These are phyloP conservation scores for Populus ilicifolia DNA, from an alignment of 345 rosid species.

Conservation along the genomic window DNA sequence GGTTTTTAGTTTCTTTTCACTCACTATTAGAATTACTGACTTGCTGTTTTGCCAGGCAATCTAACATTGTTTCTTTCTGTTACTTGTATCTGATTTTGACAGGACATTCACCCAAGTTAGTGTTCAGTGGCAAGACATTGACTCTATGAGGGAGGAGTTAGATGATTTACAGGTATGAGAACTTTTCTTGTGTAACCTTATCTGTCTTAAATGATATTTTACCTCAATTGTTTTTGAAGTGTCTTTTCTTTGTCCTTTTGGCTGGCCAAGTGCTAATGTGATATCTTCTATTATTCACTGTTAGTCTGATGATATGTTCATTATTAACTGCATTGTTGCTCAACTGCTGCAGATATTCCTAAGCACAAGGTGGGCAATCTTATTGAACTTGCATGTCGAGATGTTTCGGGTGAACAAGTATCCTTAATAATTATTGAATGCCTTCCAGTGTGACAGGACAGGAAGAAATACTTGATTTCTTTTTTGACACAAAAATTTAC, in stretches of 20 bases:
- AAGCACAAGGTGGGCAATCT: constrained; percentile 98
- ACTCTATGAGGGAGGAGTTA: constrained; percentile 95
- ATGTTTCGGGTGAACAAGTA: constrained; percentile 99
- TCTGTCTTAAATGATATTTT: background rate
- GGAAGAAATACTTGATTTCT: background rate
- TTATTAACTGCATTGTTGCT: background rate
- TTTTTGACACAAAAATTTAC: background rate
- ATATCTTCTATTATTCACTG: background rate
- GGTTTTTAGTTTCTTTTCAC: background rate
- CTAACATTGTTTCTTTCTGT: background rate
- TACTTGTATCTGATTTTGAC: constrained; percentile 11
- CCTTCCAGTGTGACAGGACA: background rate
- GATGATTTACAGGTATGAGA: constrained; percentile 85
- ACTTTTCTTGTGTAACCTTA: background rate
- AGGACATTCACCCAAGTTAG: constrained; percentile 99
- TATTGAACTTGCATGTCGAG: constrained; percentile 90
- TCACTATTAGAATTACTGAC: background rate
- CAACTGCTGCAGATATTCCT: constrained; percentile 70
- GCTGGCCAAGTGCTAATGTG: background rate
- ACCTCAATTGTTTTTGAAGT: background rate
- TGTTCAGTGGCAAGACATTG: constrained; percentile 97
- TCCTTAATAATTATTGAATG: constrained; percentile 40
- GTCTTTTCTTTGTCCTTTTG: background rate
- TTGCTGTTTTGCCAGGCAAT: background rate
- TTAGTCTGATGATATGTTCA: background rate